A percentile compares a stretch with the other conserved stretches of the same genome.
Conservation (phyloP, 495 filamentous ascomycete species). For the Podospora australis region DNA sequence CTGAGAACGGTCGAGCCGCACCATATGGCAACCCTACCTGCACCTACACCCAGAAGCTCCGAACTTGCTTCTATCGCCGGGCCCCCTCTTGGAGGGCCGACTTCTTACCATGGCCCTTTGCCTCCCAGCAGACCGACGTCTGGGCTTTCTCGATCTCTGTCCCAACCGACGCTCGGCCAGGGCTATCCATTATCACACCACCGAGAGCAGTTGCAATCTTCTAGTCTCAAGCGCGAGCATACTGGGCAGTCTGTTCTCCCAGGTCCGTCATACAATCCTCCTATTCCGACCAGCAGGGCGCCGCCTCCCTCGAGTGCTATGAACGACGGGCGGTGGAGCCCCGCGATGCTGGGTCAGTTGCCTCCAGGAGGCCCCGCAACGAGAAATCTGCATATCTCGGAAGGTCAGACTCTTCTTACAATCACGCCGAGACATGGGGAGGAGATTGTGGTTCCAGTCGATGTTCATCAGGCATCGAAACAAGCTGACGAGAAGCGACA, state of each 20-base stretch:
- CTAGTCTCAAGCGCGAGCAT: slow-evolving; percentile 16
- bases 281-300: slow-evolving; percentile 14
- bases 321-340: slow-evolving; percentile 31
- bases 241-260: slow-evolving; percentile 20
- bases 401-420: slow-evolving; percentile 36
- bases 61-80: slow-evolving; percentile 27
- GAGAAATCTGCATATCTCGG: slow-evolving; percentile 29
- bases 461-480: slow-evolving; percentile 76
- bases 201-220: slow-evolving; percentile 19
- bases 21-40: slow-evolving; percentile 32
- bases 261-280: slow-evolving; percentile 20
- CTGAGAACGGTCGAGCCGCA: slow-evolving; percentile 40
- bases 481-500: slow-evolving; percentile 86
- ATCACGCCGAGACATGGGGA: slow-evolving; percentile 38
- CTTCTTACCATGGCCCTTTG: slow-evolving; percentile 24
- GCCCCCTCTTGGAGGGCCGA: slow-evolving; percentile 26
- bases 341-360: slow-evolving; percentile 9
- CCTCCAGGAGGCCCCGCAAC: slow-evolving; percentile 10
- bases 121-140: slow-evolving; percentile 26
- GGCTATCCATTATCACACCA: slow-evolving; percentile 16
- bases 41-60: slow-evolving; percentile 28
- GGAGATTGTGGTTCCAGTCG: slow-evolving; percentile 55
- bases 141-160: slow-evolving; percentile 30
- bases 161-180: slow-evolving; percentile 34
- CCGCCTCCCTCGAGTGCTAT: slow-evolving; percentile 15